These are phyloP conservation scores for Penicillium sp. DNA, from an alignment of 2,329 filamentous ascomycete species.

Conservation along the genomic window DNA sequence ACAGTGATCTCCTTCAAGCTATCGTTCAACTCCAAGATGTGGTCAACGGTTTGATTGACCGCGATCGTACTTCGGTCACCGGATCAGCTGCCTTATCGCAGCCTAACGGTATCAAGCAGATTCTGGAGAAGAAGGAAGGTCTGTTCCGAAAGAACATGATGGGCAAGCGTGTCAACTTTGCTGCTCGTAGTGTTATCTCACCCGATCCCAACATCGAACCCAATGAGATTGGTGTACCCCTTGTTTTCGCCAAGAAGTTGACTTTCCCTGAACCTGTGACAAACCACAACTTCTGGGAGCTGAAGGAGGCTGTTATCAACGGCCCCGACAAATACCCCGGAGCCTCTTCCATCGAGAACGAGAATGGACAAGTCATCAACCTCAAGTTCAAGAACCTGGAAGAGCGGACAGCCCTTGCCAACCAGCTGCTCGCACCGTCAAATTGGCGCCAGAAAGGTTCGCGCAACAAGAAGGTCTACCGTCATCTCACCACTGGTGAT, in stretches of 20 bases:
- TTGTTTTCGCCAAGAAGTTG: slow-evolving; percentile 94
- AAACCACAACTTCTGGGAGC: slow-evolving; percentile 91
- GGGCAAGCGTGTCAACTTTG: slow-evolving; percentile 99
- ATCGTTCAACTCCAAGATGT: slow-evolving; percentile 82
- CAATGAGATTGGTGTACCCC: slow-evolving; percentile 95
- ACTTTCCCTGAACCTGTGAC: slow-evolving; percentile 98
- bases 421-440: slow-evolving; percentile 84
- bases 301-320: slow-evolving; percentile 95
- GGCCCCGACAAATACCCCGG: slow-evolving; percentile 92
- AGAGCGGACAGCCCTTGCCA: slow-evolving; percentile 83
- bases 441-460: slow-evolving; percentile 70
- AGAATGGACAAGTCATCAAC: slow-evolving; percentile 87
- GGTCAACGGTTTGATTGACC: slow-evolving; percentile 91
- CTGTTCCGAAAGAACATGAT: slow-evolving; percentile 99
- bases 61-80: slow-evolving; percentile 77
- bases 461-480: slow-evolving; percentile 92
- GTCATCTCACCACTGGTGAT: slow-evolving; percentile 93
- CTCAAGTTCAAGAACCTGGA: slow-evolving; percentile 83
- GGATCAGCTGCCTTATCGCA: slow-evolving; percentile 73
- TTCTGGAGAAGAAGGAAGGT: slow-evolving; percentile 97
- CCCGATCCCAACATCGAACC: slow-evolving; percentile 98
- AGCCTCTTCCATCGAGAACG: slow-evolving; percentile 90
- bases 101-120: slow-evolving; percentile 95
- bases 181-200: slow-evolving; percentile 94
- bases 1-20: slow-evolving; percentile 73